Base-by-base conservation (phyloP, 148 eudicot species). In the Rheum nobile region DNA sequence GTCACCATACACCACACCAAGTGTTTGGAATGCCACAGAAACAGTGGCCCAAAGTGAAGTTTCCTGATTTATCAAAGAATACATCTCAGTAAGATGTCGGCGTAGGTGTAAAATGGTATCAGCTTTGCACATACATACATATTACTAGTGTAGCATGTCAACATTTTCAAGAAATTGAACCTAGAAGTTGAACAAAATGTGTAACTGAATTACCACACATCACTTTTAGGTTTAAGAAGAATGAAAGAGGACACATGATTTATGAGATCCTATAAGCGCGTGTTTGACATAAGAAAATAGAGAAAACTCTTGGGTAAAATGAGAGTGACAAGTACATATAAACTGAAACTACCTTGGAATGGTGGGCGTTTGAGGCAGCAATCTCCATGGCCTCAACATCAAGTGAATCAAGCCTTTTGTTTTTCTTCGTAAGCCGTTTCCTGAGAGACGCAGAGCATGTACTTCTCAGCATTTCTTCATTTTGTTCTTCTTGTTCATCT, bases 371-470 rank as follows among this genome's bases (percentile, higher is more conserved):
- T 48, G 82, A 43, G 8, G 85, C 96, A 81, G 89, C 81, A 86
- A 95, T 87, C 71, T 85, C 82, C 98, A 95, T 90, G 73, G 98
- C 90, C 84, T 91, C 98, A 75, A 90, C 98, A 87, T 91, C 97
- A 22, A 95, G 80, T 10, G 98, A 95, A 79, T 95, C 89, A 74
- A 87, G 82, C 75, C 98, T 88, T 75, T 75, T 91, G 61, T 90
- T 88, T 87, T 82, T 91, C 83, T 88, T 90, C 19, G 79, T 57
- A 43, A 95, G 88, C 89, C 96, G 88, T 82, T 89, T 88, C 71
- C 87, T 91, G 22, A 84, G 57, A 73, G 85, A 83, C 22, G 85
- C 91, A 78, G 75, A 86, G 32, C 32, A 9, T 17, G 39, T 1
- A 26, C 19, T 34, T 17, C 72, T 82, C 37, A 78, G 76, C 6